A percentile compares a stretch with the other conserved stretches of the same genome.
Conservation (phyloP, 768 basidiomycete species). For the Amyloporia xantha region DNA sequence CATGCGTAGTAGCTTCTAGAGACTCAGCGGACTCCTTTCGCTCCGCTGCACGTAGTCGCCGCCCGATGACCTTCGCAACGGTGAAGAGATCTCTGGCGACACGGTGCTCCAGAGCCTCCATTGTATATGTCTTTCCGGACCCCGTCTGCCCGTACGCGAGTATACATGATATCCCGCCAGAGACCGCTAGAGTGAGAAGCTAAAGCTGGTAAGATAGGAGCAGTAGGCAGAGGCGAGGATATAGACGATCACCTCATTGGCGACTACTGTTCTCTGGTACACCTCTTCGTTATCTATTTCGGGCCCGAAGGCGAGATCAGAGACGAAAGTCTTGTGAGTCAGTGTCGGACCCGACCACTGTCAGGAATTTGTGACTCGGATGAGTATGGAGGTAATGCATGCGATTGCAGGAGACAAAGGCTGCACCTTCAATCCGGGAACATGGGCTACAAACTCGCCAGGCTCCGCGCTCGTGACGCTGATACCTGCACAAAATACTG, state of each 20-base stretch:
- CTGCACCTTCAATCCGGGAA: slow-evolving; percentile 28
- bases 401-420: background rate
- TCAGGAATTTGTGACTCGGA: background rate
- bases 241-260: slow-evolving; percentile 23
- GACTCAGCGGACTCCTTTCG: background rate
- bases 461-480: slow-evolving; percentile 25
- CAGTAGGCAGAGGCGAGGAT: background rate
- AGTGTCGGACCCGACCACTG: slow-evolving; percentile 29
- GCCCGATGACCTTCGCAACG: slow-evolving; percentile 16
- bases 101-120: slow-evolving; percentile 29
- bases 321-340: slow-evolving; percentile 27
- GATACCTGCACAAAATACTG: slow-evolving; percentile 26
- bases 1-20: background rate
- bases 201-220: slow-evolving; percentile 3
- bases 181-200: slow-evolving; percentile 25
- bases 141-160: slow-evolving; percentile 30
- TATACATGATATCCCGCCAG: slow-evolving; percentile 27
- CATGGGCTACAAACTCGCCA: slow-evolving; percentile 28
- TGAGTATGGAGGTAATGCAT: too few relatives aligned
- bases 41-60: slow-evolving; percentile 14
- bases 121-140: slow-evolving; percentile 28
- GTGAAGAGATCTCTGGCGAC: slow-evolving; percentile 30
- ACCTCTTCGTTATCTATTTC: slow-evolving; percentile 28
- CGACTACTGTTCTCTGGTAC: slow-evolving; percentile 27
- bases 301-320: slow-evolving; percentile 30